Base-by-base conservation (phyloP, 1,284 basidiomycete species). In the Puccinia hordei region DNA sequence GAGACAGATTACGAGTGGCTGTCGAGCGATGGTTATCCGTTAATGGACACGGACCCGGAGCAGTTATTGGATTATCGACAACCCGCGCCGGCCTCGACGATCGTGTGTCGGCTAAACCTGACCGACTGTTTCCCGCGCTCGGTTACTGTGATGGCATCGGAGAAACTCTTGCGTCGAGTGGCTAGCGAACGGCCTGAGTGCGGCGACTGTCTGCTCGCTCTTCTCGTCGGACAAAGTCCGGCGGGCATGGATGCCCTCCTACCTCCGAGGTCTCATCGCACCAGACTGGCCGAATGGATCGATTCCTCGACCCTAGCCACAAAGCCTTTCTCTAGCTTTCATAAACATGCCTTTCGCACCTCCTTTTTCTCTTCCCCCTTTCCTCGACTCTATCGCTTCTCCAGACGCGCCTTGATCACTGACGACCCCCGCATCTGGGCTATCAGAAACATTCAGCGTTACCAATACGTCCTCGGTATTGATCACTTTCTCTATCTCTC, bases 401-500 rank as follows among this genome's bases (percentile, higher is more conserved):
- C 8, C 24, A 27, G 38, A 63, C 30, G 22, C 24, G 24, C 38
- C 8, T 35, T 51, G 4, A 12, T 71, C 22, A 1, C 24, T 27
- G 33, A 27, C 24, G 59, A 75, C 30, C 73, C 57, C 2, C 51
- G 73, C 3, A 61, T 61, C 17, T 63, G 55, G 73, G 73, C 73
- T 5, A 5, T 63, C n/a, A 30, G 59, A n/a, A 75, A 65, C 46
- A 44, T 79, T 3, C 65, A 79, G 44, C 69, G 66, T n/a, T 79
- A 79, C 49, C 66, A 72, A 72, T 79, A 79, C 65, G 77, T 79
- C 15, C 27, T 79, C 17, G 77, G 77, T 79, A 22, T 15, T 27
- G 59, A 1, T 38, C 19, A n/a, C 8, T 69, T 30, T 24, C 17
- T 22, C 38, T 69, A 24, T 27, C 49, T 69, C n/a, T 27, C 38